These are phyloP conservation scores for Xanthoparmelia taractica DNA, from an alignment of 495 filamentous ascomycete species.

Conservation along the genomic window DNA sequence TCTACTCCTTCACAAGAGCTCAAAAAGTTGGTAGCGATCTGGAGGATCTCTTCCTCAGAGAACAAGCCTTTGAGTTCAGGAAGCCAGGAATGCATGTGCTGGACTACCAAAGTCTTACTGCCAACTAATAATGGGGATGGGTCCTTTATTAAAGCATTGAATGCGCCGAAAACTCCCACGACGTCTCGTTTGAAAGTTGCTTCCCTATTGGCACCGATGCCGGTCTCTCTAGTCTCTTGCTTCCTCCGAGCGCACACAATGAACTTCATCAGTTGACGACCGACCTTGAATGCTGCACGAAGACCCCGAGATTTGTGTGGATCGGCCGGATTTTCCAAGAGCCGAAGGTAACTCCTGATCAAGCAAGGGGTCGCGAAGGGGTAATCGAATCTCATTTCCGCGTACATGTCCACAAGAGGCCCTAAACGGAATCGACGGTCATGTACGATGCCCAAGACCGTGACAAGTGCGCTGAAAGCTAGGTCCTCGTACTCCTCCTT, in stretches of 20 bases:
- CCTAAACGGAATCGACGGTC: conserved; percentile 88
- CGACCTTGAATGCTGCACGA: conserved; percentile 90
- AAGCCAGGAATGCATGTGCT: conserved; percentile 95
- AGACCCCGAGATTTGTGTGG: conserved; percentile 73
- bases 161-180: conserved; percentile 76
- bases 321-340: conserved; percentile 71
- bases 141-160: conserved; percentile 84
- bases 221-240: conserved; percentile 81
- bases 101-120: conserved; percentile 88
- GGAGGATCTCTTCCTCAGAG: conserved; percentile 73
- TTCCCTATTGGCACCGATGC: conserved; percentile 74
- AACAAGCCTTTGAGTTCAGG: conserved; percentile 76
- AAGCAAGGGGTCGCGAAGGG: conserved; percentile 91
- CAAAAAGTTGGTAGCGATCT: conserved; percentile 88
- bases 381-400: conserved; percentile 84
- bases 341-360: conserved; percentile 73
- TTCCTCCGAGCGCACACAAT: conserved; percentile 84
- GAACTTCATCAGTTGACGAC: conserved; percentile 85
- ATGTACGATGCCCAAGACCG: conserved; percentile 85
- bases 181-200: conserved; percentile 78
- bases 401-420: conserved; percentile 84
- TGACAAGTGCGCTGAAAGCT: conserved; percentile 82
- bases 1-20: conserved; percentile 82
- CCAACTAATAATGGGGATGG: conserved; percentile 77
- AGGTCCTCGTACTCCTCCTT: conserved; percentile 89